Evolutionary conservation across 176 grass and related monocot genomes (phyloP), one percentile per base, ranked within the genome.

Genomic region (Carex littledalei): DNA sequence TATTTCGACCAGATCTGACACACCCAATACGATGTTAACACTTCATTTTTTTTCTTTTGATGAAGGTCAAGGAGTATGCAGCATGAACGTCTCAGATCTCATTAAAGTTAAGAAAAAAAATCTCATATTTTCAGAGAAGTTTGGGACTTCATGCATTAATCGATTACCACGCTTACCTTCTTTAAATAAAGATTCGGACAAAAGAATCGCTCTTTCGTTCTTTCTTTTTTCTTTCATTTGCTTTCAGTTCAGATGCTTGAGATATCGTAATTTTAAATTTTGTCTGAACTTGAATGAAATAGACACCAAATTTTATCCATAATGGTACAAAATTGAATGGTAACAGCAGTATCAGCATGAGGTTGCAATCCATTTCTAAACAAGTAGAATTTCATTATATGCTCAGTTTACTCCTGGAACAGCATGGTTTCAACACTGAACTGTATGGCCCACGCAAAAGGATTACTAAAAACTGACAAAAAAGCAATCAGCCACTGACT

Each of bases 1-100:
- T 86, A 99, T 95, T 41, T 88, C 87, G 52, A 92, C 91, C 72
- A 97, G 63, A 56, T 99, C 93, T 95, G 78, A 18, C 67, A 81
- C 32, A 50, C 69, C 22, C 6, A 78, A 32, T 57, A 57, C 6
- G 31, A 57, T 78, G 4, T 56, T 57, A 78, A 34, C n/a, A 21
- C 39, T 24, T 52, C 52, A 1, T 45, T 52, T 74, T 7, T 13
- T 74, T 47, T 8, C 6, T 49, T 74, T 5, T 21, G n/a, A 74
- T 74, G n/a, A 73, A 73, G 41, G 41, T 73, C 41, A 14, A 73
- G 18, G 10, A 73, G 5, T 56, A 77, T 54, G 49, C 21, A 8
- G 21, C 54, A 24, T 77, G 20, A 55, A 54, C 54, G 49, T 53
- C 34, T 78, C 73, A 56, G 24, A 35, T 35, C 34, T 35, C 34